Percentiles rank a stretch among this genome's conserved stretches.
phyloP scores from a whole-genome alignment of 371 early-diverging fungal genomes.

The Apophysomyces elegans region DNA sequence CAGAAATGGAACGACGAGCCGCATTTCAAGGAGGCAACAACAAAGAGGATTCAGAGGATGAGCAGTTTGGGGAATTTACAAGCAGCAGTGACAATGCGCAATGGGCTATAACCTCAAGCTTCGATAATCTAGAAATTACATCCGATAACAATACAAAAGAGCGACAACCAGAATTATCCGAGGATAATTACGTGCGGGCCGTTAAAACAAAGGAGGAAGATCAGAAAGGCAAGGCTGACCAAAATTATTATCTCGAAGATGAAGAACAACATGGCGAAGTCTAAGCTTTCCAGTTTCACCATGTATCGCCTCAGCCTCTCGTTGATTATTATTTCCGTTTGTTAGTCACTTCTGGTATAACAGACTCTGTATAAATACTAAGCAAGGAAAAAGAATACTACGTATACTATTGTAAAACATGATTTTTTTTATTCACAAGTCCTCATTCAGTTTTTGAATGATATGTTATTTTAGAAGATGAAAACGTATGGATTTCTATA shows the following conservation, averaged over 20 bases:
- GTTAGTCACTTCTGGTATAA: background rate
- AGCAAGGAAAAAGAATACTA: too few species aligned
- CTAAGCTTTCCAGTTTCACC: slow-evolving; percentile 9
- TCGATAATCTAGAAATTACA: slow-evolving; percentile 1
- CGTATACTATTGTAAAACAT: too few species aligned
- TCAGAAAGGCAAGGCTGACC: slow-evolving; percentile 15
- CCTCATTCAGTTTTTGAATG: too few species aligned
- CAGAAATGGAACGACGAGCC: background rate
- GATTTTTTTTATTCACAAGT: too few species aligned
- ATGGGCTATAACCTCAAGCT: background rate
- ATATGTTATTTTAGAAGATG: too few species aligned
- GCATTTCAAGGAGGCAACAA: background rate
- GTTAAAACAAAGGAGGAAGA: slow-evolving; percentile 35
- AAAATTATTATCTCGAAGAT: slow-evolving; percentile 33
- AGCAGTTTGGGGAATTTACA: slow-evolving; percentile 50
- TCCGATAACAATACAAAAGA: slow-evolving; percentile 1
- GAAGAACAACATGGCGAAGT: slow-evolving; percentile 41
- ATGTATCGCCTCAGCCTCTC: background rate
- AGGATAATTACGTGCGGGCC: slow-evolving; percentile 30
- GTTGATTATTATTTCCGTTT: slow-evolving; percentile 6
- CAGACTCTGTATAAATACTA: slow-evolving; percentile 7
- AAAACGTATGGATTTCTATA: too few species aligned
- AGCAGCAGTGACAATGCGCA: slow-evolving; percentile 20
- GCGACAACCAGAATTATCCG: slow-evolving; percentile 5
- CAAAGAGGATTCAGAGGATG: slow-evolving; percentile 30